Conservation (phyloP, 2,329 filamentous ascomycete genomes). For the Fusarium sulawesiense region DNA sequence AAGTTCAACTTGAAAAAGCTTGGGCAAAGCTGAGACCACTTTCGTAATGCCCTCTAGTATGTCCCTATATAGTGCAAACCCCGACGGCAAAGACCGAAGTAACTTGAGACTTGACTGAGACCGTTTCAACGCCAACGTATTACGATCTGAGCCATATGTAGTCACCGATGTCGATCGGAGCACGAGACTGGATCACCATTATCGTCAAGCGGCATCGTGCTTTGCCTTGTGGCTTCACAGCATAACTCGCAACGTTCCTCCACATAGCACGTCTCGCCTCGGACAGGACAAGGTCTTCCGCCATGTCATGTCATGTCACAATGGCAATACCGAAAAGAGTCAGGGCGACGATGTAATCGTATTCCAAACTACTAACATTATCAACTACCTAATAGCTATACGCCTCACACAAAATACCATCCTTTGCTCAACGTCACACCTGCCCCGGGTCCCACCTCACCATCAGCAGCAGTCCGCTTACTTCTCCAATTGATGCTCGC, state of each 20-base stretch:
- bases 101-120: slow-evolving; percentile 26
- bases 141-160: slow-evolving; percentile 4
- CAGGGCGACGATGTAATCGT: slow-evolving; percentile 15
- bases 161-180: slow-evolving; percentile 4
- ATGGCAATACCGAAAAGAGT: slow-evolving; percentile 7
- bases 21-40: neutral
- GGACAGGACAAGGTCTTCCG: neutral
- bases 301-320: slow-evolving; percentile 19
- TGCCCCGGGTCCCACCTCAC: slow-evolving; percentile 12
- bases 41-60: neutral
- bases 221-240: slow-evolving; percentile 6
- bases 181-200: slow-evolving; percentile 1
- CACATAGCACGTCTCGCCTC: neutral
- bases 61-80: neutral
- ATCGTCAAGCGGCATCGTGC: slow-evolving; percentile 13
- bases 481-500: neutral
- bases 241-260: slow-evolving; percentile 16
- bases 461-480: slow-evolving; percentile 1
- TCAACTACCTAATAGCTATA: slow-evolving; percentile 20
- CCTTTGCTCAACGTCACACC: slow-evolving; percentile 14
- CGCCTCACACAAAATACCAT: slow-evolving; percentile 12
- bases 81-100: slow-evolving; percentile 8
- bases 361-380: slow-evolving; percentile 33
- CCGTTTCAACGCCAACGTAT: slow-evolving; percentile 14
- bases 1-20: neutral